Conservation (phyloP, 257 asterid species). For the Ilex aquifolium region DNA sequence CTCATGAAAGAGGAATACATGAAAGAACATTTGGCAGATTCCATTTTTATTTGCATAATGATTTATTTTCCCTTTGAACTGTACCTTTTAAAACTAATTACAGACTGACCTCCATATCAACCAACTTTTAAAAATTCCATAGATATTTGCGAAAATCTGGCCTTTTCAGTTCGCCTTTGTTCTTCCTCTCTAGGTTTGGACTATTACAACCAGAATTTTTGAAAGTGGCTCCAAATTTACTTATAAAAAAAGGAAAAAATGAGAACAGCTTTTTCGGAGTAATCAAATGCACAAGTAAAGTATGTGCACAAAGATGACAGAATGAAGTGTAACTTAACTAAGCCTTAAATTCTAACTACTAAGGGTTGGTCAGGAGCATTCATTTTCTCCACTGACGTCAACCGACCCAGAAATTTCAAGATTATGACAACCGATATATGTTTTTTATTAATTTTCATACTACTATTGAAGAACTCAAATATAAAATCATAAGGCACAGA, state of each 20-base stretch:
- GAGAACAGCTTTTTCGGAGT: not conserved
- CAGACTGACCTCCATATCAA: no score
- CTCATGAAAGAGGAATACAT: no score
- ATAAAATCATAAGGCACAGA: not conserved
- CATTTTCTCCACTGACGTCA: not conserved
- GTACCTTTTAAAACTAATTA: no score
- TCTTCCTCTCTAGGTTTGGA: no score
- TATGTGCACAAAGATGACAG: not conserved
- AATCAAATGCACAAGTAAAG: not conserved
- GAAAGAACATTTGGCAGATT: no score
- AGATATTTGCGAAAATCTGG: no score
- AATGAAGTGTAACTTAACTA: not conserved
- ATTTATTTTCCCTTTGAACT: no score
- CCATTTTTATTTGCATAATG: no score
- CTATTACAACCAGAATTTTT: no score
- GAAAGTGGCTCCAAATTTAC: not conserved
- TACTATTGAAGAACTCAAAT: not conserved
- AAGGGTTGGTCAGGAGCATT: not conserved
- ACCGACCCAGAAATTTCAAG: not conserved
- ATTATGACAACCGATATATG: not conserved
- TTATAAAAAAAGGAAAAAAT: not conserved
- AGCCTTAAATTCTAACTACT: not conserved
- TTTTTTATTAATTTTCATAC: not conserved
- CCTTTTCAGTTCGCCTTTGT: no score
- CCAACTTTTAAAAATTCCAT: no score